These are phyloP conservation scores for Rosa multiflora DNA, from an alignment of 306 rosid genomes.

Conservation along the genomic window DNA sequence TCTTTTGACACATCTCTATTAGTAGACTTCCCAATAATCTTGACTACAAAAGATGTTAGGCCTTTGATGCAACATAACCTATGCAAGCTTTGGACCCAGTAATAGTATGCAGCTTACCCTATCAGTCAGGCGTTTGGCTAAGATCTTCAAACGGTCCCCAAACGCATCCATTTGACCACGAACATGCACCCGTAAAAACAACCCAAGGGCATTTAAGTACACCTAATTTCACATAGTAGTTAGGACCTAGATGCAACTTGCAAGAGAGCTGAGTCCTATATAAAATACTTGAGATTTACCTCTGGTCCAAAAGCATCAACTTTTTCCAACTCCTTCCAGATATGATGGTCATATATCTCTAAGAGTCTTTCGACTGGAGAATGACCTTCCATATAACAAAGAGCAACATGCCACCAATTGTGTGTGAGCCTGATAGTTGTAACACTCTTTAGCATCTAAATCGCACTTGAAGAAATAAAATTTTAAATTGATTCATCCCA, in stretches of 20 bases:
- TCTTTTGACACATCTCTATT: neutral
- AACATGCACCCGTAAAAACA: constrained; percentile 65
- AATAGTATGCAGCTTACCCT: constrained; percentile 49
- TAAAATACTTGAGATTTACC: constrained; percentile 36
- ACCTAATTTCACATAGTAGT: constrained; percentile 48
- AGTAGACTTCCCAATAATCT: neutral
- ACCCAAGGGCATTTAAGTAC: constrained; percentile 73
- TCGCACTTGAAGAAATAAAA: constrained; percentile 11
- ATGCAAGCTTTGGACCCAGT: neutral
- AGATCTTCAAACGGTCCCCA: constrained; percentile 53
- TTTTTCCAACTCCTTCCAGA: constrained; percentile 88
- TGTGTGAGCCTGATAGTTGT: constrained; percentile 74
- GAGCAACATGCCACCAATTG: constrained; percentile 99
- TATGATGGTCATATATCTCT: constrained; percentile 63
- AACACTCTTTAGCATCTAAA: constrained; percentile 16
- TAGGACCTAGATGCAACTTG: constrained; percentile 9
- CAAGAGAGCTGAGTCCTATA: neutral
- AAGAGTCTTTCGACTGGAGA: constrained; percentile 52
- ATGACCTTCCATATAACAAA: constrained; percentile 85
- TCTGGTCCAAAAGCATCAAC: constrained; percentile 49
- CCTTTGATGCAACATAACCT: constrained; percentile 12
- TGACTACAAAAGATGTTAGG: neutral
- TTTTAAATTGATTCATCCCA: constrained; percentile 7
- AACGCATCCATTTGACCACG: constrained; percentile 48
- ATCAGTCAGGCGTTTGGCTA: constrained; percentile 49